Conservation (phyloP, 2,329 filamentous ascomycete species). For the Stemphylium vesicarium region DNA sequence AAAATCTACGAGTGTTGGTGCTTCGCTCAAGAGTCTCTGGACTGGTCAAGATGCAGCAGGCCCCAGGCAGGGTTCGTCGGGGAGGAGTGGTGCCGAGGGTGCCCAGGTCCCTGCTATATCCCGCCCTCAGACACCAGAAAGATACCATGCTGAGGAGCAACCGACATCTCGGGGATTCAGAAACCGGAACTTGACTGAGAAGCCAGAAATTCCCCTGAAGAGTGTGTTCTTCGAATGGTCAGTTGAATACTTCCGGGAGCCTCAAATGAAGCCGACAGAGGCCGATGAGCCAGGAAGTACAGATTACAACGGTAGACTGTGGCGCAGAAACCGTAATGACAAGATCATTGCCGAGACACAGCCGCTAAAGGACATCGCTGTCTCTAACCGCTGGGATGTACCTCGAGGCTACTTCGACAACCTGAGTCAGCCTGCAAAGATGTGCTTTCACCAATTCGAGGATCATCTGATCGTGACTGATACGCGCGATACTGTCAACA, state of each 20-base stretch:
- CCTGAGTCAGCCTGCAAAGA: slow-evolving; percentile 83
- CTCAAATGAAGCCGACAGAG: slow-evolving; percentile 96
- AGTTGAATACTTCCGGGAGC: slow-evolving; percentile 94
- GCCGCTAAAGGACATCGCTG: slow-evolving; percentile 87
- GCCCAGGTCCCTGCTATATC: slow-evolving; percentile 73
- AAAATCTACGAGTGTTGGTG: slow-evolving; percentile 69
- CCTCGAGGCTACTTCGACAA: slow-evolving; percentile 86
- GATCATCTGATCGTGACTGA: slow-evolving; percentile 94
- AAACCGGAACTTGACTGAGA: slow-evolving; percentile 63
- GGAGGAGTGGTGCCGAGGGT: slow-evolving; percentile 61
- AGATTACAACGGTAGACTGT: slow-evolving; percentile 94
- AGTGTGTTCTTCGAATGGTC: slow-evolving; percentile 95
- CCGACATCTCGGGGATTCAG: slow-evolving; percentile 80
- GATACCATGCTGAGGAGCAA: slow-evolving; percentile 73
- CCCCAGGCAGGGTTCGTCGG: slow-evolving; percentile 36
- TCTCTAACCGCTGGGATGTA: slow-evolving; percentile 85
- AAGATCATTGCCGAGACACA: slow-evolving; percentile 91
- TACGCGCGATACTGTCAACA: slow-evolving; percentile 82
- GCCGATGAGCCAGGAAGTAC: slow-evolving; percentile 95
- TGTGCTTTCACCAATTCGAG: slow-evolving; percentile 98
- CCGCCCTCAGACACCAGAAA: slow-evolving; percentile 67
- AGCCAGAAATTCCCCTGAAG: slow-evolving; percentile 73
- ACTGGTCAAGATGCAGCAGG: slow-evolving; percentile 43
- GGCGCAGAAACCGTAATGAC: slow-evolving; percentile 92
- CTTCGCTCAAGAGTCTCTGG: slow-evolving; percentile 68